These are phyloP conservation scores for Cytospora schulzeri DNA, from an alignment of 2,329 filamentous ascomycete species.

Conservation along the genomic window DNA sequence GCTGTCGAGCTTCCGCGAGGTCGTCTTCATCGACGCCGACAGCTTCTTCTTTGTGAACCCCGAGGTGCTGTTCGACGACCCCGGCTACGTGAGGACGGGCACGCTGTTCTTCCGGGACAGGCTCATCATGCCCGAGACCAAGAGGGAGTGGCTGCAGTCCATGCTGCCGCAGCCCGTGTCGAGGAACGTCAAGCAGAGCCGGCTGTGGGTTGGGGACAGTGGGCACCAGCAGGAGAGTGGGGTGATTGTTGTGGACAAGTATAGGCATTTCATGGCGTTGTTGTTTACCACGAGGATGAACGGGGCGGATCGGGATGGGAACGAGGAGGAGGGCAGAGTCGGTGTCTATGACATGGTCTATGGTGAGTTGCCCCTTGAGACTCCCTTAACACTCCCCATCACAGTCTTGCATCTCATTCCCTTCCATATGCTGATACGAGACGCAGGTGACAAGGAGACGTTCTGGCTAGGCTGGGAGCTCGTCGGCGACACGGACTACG, in stretches of 20 bases:
- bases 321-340: slow-evolving; percentile 36
- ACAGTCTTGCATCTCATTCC: no score
- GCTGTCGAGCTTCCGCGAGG: slow-evolving; percentile 49
- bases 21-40: slow-evolving; percentile 50
- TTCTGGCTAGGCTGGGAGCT: slow-evolving; percentile 54
- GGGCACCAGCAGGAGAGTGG: slow-evolving; percentile 48
- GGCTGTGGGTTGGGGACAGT: slow-evolving; percentile 41
- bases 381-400: no score
- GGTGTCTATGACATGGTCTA: slow-evolving; percentile 52
- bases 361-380: slow-evolving; percentile 35
- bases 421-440: not conserved
- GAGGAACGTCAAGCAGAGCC: slow-evolving; percentile 40
- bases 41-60: slow-evolving; percentile 47
- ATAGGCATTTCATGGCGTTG: slow-evolving; percentile 47
- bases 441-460: slow-evolving; percentile 49
- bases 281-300: slow-evolving; percentile 44
- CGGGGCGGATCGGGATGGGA: slow-evolving; percentile 47
- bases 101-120: slow-evolving; percentile 51
- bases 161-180: slow-evolving; percentile 47
- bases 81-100: slow-evolving; percentile 44
- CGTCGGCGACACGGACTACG: slow-evolving; percentile 44
- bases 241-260: slow-evolving; percentile 50
- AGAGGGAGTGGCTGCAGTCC: slow-evolving; percentile 43
- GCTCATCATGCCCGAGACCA: slow-evolving; percentile 43
- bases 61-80: slow-evolving; percentile 44